These are phyloP conservation scores for Neonectria ditissima DNA, from an alignment of 2,329 filamentous ascomycete species.

Conservation along the genomic window DNA sequence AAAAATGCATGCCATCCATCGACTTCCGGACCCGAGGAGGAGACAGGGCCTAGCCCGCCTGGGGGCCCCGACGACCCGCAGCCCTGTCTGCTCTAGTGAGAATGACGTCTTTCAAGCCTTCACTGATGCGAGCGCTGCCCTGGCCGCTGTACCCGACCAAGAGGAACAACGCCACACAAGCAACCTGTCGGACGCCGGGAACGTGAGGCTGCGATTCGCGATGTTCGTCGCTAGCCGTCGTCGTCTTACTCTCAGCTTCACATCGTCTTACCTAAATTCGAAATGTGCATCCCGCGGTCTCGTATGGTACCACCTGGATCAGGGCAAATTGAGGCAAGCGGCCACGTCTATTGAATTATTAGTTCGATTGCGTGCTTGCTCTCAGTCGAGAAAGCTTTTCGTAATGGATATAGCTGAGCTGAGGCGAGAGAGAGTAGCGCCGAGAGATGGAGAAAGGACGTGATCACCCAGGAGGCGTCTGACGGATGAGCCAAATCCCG, in stretches of 20 bases:
- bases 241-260: background rate
- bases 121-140: slow-evolving; percentile 33
- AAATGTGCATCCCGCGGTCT: background rate
- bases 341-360: background rate
- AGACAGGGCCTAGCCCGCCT: background rate
- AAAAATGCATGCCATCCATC: slow-evolving; percentile 20
- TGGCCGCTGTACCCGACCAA: slow-evolving; percentile 9
- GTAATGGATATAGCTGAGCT: slow-evolving; percentile 2
- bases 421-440: background rate
- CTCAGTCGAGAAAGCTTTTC: slow-evolving; percentile 1
- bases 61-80: slow-evolving; percentile 31
- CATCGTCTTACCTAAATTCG: background rate
- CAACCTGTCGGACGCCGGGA: background rate
- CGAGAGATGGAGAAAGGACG: slow-evolving; percentile 1
- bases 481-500: slow-evolving; percentile 1
- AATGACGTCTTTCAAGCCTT: slow-evolving; percentile 38
- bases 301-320: background rate
- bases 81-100: slow-evolving; percentile 18
- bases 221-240: background rate
- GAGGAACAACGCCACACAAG: slow-evolving; percentile 11
- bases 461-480: background rate
- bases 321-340: background rate
- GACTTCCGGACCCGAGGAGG: slow-evolving; percentile 10
- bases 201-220: background rate
- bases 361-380: slow-evolving; percentile 16